Evolutionary conservation across 768 basidiomycete genomes (phyloP), one percentile per base, ranked within the genome.

Genomic region (Lentinula sp.): DNA sequence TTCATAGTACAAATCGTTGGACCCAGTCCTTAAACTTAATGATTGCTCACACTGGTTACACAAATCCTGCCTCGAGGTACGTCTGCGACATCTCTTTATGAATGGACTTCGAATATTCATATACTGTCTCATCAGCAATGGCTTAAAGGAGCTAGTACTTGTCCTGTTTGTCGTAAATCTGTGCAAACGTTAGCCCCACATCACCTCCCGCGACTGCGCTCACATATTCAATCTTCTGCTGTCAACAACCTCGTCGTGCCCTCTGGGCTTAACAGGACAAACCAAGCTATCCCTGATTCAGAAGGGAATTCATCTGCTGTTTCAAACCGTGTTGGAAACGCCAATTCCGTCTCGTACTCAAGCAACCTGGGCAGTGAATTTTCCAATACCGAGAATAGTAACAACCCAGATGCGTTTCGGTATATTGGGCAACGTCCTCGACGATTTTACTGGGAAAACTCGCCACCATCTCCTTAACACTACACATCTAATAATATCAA

Each of bases 11-110:
- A 73, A 76, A 57, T 75, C 80, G 2, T 69, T 71, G n/a, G 91
- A 92, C 65, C 66, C 76, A 2, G 80, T 91, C 8, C 77, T 87
- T 59, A 90, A 86, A 64, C 78, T 91, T 6, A 74, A 79, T 28
- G 85, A 85, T 57, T 93, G 91, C 64, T 72, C 84, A 1, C 91
- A 93, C 71, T 93, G 90, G 90, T 72, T 92, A 64, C 91, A 93
- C 70, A 84, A 85, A 67, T 79, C 77, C 18, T 93, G 91, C 74
- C 71, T 93, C 32, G 79, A 87, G 77, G 90, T 90, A 57, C n/a
- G 81, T 28, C 28, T 28, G 4, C 28, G 71, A 33, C 8, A 43
- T 52, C 4, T 28, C 23, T 36, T 36, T 8, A 33, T 57, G 2
- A 28, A 62, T 43, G 15, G 39, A 37, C 8, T 56, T 13, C 60